Base-by-base conservation (phyloP, 2,329 filamentous ascomycete genomes). In the Helotiales sp. region DNA sequence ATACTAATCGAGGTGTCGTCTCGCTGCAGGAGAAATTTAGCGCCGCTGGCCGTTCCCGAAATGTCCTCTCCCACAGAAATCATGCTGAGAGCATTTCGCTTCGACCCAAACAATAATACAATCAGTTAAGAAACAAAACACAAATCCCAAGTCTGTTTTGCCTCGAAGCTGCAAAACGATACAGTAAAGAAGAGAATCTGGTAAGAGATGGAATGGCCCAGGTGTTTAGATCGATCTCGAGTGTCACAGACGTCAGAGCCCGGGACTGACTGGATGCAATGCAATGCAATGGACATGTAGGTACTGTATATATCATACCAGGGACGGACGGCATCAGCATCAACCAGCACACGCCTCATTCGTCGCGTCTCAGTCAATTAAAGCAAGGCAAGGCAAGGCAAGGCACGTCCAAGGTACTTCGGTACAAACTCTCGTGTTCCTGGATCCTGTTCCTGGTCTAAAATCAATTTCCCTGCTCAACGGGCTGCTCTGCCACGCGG, bases 221-320 rank as follows among this genome's bases (percentile, higher is more conserved):
- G 52, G 43, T 64, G 26, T 50, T 58, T 40, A 22, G 32, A 60
- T 17, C 24, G 28, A 57, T 57, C 30, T 37, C 62, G 50, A 24
- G 62, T 64, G 52, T 64, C 62, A 64, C 62, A 58, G 40, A 59
- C 43, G 54, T 64, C 43, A 17, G 62, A 50, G 54, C 40, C 30
- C 52, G n/a, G n/a, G n/a, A n/a, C 50, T 37, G 62, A 37, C 40
- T 45, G 40, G 4, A 45, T 11, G n/a, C 40, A n/a, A 45, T 45
- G 40, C n/a, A n/a, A n/a, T n/a, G n/a, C n/a, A n/a, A n/a, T n/a
- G 34, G 40, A n/a, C 40, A 45, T 11, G 40, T n/a, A 45, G 13
- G 40, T 34, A 34, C 30, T 49, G 50, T 45, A 57, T 57, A 57
- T 57, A 37, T 57, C 20, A 32, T 57, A 57, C 52, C n/a, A 13